Percentiles rank a stretch among this genome's conserved stretches.
These are phyloP conservation scores for Penicillium decumbens DNA, from an alignment of 2,329 filamentous ascomycete species.

Conservation along the genomic window DNA sequence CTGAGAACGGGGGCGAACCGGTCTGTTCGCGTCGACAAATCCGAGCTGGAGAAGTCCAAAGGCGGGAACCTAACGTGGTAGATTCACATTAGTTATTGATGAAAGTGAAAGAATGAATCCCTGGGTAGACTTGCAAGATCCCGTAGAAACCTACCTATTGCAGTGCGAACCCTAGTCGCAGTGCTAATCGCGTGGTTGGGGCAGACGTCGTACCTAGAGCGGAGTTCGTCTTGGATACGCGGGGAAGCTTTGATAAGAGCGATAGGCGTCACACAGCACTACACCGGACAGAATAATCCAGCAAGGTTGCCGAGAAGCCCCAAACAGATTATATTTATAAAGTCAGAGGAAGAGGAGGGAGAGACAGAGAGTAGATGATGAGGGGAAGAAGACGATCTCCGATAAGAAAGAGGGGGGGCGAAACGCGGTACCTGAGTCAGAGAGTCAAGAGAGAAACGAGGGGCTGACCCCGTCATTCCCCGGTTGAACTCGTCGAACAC, in stretches of 20 bases:
- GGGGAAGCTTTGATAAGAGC: conserved; percentile 26
- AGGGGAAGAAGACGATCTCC: conserved; percentile 8
- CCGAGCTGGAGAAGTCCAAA: conserved; percentile 6
- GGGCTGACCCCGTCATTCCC: conserved; percentile 18
- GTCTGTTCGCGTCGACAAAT: background rate
- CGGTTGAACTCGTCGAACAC: background rate
- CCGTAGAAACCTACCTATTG: conserved; percentile 6
- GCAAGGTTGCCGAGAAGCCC: conserved; percentile 7
- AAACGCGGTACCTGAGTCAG: conserved; percentile 22
- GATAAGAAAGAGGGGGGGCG: conserved; percentile 16
- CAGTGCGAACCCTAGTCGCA: background rate
- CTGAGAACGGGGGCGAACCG: conserved; percentile 30
- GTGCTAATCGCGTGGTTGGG: background rate
- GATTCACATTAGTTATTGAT: conserved; percentile 1
- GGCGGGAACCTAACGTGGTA: conserved; percentile 4
- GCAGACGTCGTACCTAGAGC: conserved; percentile 23
- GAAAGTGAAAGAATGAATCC: background rate
- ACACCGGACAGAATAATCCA: conserved; percentile 15
- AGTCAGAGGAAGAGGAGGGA: background rate
- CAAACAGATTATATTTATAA: conserved; percentile 1
- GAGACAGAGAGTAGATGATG: conserved; percentile 6
- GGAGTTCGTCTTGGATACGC: conserved; percentile 26
- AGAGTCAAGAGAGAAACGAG: background rate
- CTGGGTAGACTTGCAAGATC: background rate
- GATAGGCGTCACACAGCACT: conserved; percentile 23